A percentile compares a stretch with the other conserved stretches of the same genome.
Evolutionary conservation across 169 alveolate species (phyloP).

Genomic region (Cryptosporidium tyzzeri): DNA sequence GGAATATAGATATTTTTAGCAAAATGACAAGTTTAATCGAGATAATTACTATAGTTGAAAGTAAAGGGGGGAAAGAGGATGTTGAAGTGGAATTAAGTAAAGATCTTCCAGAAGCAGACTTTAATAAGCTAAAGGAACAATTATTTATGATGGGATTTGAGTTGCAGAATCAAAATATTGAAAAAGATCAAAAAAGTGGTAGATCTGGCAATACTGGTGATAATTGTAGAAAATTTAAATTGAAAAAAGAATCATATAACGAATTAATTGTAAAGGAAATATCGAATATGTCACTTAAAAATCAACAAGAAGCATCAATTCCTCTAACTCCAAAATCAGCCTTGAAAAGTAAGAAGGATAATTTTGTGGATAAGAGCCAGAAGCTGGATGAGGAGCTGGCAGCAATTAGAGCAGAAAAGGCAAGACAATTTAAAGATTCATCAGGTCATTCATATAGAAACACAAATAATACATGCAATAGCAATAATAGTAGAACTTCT

Average conservation of each 20-base stretch:
- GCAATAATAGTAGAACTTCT: background rate
- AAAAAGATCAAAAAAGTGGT: background rate
- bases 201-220: background rate
- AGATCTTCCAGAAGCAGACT: background rate
- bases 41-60: constrained; percentile 5
- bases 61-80: constrained; percentile 57
- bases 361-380: constrained; percentile 29
- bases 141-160: constrained; percentile 30
- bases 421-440: constrained; percentile 35
- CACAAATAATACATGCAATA: background rate
- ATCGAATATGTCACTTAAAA: constrained; percentile 2
- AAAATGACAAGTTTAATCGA: constrained; percentile 3
- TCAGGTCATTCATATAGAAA: background rate
- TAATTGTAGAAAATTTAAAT: background rate
- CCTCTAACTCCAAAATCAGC: constrained; percentile 13
- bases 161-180: background rate
- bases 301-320: background rate
- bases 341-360: constrained; percentile 35
- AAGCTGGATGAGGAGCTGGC: constrained; percentile 61
- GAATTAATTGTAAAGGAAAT: constrained; percentile 30
- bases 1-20: background rate
- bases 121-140: constrained; percentile 2
- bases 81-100: background rate
- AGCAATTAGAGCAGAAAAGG: constrained; percentile 66
- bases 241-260: constrained; percentile 21